Evolutionary conservation across 2,329 filamentous ascomycete genomes (phyloP).

Genomic region (Botryotinia convoluta): DNA sequence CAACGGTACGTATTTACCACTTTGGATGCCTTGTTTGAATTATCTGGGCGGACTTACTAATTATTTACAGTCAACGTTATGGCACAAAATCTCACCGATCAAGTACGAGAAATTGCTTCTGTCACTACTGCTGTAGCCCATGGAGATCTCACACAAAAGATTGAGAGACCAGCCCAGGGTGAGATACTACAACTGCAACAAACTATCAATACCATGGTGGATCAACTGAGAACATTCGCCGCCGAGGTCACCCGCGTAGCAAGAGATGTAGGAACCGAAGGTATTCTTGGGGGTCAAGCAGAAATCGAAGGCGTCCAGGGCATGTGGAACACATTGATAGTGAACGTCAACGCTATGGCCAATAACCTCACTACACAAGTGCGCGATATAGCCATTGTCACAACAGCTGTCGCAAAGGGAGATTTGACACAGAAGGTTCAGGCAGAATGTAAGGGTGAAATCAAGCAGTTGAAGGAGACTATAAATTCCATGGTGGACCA

Average conservation of each 20-base stretch:
- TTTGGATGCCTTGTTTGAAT: not conserved
- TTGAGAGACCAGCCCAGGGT: conserved; percentile 74
- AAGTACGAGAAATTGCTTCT: conserved; percentile 82
- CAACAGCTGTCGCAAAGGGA: conserved; percentile 71
- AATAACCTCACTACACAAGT: conserved; percentile 86
- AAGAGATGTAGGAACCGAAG: conserved; percentile 80
- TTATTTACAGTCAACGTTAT: conserved; percentile 67
- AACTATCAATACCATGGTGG: conserved; percentile 88
- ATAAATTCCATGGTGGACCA: conserved; percentile 99
- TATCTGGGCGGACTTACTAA: conserved; percentile 22
- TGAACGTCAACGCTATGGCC: conserved; percentile 86
- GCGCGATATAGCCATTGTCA: conserved; percentile 87
- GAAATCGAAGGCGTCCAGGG: conserved; percentile 81
- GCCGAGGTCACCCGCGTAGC: conserved; percentile 81
- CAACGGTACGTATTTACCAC: conserved; percentile 56
- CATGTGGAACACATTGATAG: conserved; percentile 85
- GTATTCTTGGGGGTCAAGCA: conserved; percentile 77
- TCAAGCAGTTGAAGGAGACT: conserved; percentile 90
- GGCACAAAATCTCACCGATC: conserved; percentile 78
- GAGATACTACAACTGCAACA: conserved; percentile 82
- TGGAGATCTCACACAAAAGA: conserved; percentile 80
- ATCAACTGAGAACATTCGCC: conserved; percentile 78
- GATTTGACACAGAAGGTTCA: conserved; percentile 97
- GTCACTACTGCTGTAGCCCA: conserved; percentile 82
- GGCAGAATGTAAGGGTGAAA: conserved; percentile 88